Conservation (phyloP, 345 rosid genomes). For the Acer campestre region DNA sequence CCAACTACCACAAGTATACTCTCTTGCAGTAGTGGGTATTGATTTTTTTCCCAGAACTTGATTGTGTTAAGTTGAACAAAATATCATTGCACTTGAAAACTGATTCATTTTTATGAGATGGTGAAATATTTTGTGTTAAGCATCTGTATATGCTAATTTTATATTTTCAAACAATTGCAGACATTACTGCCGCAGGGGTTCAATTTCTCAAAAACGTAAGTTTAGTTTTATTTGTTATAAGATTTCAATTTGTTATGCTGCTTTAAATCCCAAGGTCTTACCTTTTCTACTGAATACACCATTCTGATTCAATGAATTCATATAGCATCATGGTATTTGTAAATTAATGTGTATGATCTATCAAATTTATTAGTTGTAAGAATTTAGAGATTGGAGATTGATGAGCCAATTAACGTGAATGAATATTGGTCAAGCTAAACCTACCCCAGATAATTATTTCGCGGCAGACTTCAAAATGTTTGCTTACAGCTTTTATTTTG, state of each 20-base stretch:
- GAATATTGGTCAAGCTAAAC: neutral
- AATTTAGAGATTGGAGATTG: neutral
- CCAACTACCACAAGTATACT: constrained; percentile 59
- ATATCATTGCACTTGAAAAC: neutral
- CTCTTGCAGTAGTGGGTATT: constrained; percentile 86
- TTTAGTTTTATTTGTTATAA: neutral
- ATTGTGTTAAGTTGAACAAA: neutral
- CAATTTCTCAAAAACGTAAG: constrained; percentile 68
- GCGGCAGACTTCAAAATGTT: neutral
- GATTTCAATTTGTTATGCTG: neutral
- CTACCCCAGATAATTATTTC: neutral
- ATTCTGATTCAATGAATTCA: neutral
- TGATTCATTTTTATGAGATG: constrained; percentile 5
- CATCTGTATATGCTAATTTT: constrained; percentile 22
- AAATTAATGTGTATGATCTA: neutral
- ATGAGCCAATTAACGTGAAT: neutral
- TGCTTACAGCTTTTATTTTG: neutral
- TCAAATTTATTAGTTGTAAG: neutral
- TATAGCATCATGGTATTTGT: neutral
- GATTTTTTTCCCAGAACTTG: constrained; percentile 42
- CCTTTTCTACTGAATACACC: neutral
- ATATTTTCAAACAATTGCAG: constrained; percentile 44
- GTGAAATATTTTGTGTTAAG: constrained; percentile 13
- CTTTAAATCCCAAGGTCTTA: constrained; percentile 5
- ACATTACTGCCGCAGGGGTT: constrained; percentile 78